Percentiles rank a stretch among this genome's conserved stretches.
Evolutionary conservation across 805 yeast species (phyloP).

Genomic region (Peterozyma xylosa): DNA sequence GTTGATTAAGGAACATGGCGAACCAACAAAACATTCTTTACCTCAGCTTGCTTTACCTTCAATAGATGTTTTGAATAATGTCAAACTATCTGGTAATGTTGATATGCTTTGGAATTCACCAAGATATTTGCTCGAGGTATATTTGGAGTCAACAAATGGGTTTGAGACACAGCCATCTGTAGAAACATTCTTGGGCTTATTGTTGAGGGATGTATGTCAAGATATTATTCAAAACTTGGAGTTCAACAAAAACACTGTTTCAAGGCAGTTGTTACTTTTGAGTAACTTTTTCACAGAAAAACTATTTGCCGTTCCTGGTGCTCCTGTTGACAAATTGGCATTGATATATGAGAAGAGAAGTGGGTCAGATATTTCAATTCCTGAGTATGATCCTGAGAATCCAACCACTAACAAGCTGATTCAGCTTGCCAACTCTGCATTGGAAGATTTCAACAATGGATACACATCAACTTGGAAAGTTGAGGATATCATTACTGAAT

Average conservation of each 20-base stretch:
- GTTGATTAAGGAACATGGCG: slow-evolving; percentile 10
- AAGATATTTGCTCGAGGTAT: slow-evolving; percentile 54
- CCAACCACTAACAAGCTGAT: slow-evolving; percentile 19
- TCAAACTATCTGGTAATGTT: slow-evolving; percentile 37
- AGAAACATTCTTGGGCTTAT: slow-evolving; percentile 43
- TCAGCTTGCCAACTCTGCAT: slow-evolving; percentile 25
- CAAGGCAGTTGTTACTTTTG: slow-evolving; percentile 71
- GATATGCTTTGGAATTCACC: slow-evolving; percentile 67
- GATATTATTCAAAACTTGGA: slow-evolving; percentile 77
- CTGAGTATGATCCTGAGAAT: slow-evolving; percentile 14
- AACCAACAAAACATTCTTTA: slow-evolving; percentile 19
- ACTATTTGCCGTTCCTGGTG: slow-evolving; percentile 66
- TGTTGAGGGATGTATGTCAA: slow-evolving; percentile 66
- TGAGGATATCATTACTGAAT: slow-evolving; percentile 84
- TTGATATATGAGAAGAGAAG: slow-evolving; percentile 22
- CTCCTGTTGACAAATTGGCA: slow-evolving; percentile 63
- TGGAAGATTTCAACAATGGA: slow-evolving; percentile 30
- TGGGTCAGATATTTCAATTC: slow-evolving; percentile 29
- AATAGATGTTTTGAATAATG: slow-evolving; percentile 24
- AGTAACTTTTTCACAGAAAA: slow-evolving; percentile 64
- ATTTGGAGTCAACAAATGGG: slow-evolving; percentile 36
- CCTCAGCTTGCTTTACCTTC: slow-evolving; percentile 25
- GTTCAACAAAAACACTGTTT: slow-evolving; percentile 82
- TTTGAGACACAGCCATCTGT: slow-evolving; percentile 63
- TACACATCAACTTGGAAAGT: slow-evolving; percentile 71